Conservation (phyloP, 2,329 filamentous ascomycete genomes). For the Penicillium oxalicum region DNA sequence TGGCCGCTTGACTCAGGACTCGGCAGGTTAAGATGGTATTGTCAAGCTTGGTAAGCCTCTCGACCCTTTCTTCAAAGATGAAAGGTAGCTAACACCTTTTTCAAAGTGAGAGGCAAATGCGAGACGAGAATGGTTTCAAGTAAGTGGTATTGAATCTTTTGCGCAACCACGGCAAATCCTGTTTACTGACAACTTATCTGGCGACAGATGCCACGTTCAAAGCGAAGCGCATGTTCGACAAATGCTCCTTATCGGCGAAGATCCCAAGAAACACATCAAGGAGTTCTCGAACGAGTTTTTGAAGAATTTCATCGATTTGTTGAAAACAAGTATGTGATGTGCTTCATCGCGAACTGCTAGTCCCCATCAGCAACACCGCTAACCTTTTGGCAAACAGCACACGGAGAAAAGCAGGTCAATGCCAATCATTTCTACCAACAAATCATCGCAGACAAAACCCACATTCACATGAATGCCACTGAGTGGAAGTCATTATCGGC, state of each 20-base stretch:
- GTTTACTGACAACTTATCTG: neutral
- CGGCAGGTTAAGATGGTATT: conserved; percentile 86
- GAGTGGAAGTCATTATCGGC: conserved; percentile 84
- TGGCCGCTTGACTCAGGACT: conserved; percentile 43
- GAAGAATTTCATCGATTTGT: conserved; percentile 67
- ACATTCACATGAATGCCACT: conserved; percentile 91
- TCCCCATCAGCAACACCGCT: neutral
- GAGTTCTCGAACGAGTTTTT: conserved; percentile 77
- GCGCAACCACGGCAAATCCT: neutral
- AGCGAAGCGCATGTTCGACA: conserved; percentile 84
- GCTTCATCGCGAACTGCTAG: no score
- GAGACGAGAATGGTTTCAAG: conserved; percentile 67
- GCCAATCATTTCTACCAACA: conserved; percentile 94
- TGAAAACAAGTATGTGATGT: conserved; percentile 54
- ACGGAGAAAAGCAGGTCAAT: conserved; percentile 84
- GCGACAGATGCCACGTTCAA: conserved; percentile 60
- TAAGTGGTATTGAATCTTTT: neutral
- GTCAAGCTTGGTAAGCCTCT: conserved; percentile 30
- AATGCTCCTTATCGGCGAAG: conserved; percentile 80
- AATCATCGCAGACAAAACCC: conserved; percentile 80
- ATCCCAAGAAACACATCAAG: conserved; percentile 76
- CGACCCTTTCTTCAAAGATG: no score
- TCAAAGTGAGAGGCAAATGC: conserved; percentile 56
- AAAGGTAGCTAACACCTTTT: neutral
- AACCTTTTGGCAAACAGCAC: conserved; percentile 36